Base-by-base conservation (phyloP, 495 filamentous ascomycete genomes). In the Cladorrhinum samala region DNA sequence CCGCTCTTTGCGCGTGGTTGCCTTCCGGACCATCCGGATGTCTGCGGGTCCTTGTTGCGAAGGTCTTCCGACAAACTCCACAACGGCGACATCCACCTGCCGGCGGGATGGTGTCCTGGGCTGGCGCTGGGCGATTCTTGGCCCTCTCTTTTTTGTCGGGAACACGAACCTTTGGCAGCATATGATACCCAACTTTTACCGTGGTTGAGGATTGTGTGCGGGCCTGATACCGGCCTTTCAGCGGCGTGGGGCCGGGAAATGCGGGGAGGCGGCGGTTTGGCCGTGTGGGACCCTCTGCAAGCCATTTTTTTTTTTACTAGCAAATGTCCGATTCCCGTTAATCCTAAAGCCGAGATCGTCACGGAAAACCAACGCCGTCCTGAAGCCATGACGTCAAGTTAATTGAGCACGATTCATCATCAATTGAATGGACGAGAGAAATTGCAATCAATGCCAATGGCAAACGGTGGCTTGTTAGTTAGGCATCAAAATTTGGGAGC, bases 361-460 rank as follows among this genome's bases (percentile, higher is more conserved):
- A 21, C 17, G 17, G 23, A n/a, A 25, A 20, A 14, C 9, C 11
- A 17, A 9, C 6, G 17, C 9, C 3, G n/a, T n/a, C 44, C 14
- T 2, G 1, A 18, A 24, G 18, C 39, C 46, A 55, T 55, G 53
- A 55, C 53, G 53, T 55, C 52, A 54, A 49, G 33, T 43, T 25
- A 27, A 50, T 48, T 44, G 40, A 19, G 20, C 53, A 9, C 46
- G 23, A 47, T n/a, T n/a, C n/a, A n/a, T 6, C 6, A 33, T 33
- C 27, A 33, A 33, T 33, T 33, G 27, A 33, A 11, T n/a, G n/a
- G n/a, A n/a, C n/a, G n/a, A n/a, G n/a, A n/a, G n/a, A n/a, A n/a
- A n/a, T n/a, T n/a, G n/a, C n/a, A n/a, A n/a, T n/a, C n/a, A n/a
- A n/a, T 19, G 14, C 42, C 5, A 3, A 45, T 20, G 42, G 20